Evolutionary conservation across 192 early-diverging fungal species (phyloP), one percentile per base, ranked within the genome.

Genomic region (Chytriomyces hyalinus): DNA sequence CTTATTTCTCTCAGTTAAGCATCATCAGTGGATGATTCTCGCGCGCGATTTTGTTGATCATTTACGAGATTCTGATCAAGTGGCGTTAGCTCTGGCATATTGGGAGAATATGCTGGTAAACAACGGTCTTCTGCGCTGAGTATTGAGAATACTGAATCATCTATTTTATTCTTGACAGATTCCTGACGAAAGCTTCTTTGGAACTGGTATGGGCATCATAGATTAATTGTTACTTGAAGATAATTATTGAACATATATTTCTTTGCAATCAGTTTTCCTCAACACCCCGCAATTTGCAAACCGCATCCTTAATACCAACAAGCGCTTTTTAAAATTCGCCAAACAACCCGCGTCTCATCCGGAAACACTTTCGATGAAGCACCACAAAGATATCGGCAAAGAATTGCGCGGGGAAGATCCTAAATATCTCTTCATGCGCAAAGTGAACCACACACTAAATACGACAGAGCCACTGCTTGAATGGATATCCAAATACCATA

Each of bases 401-500:
- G 64, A 76, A 15, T 9, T 49, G 15, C 15, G 24, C 17, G 73
- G 62, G 4, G 60, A 44, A 2, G 78, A 75, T 20, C 76, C 82
- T 9, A 49, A 62, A 44, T 83, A 82, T 73, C 80, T 84, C 49
- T 85, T 87, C 62, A 65, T 77, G 45, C 73, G 86, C 9, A 85
- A 87, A 66, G 51, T 87, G 49, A 78, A 85, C 65, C 7, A 47
- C 7, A n/a, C 53, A 57, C 20, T 57, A 57, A 65, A 70, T 2
- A 61, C 77, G 49, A 28, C 20, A 10, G 70, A 75, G 61, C 17
- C 15, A 6, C 43, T n/a, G 26, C 22, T 13, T 13, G 78, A 79
- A n/a, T 87, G 85, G 85, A 81, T 87, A 10, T 45, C 49, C 9
- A 49, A 61, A 24, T 75, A 87, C 47, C 82, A 82, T 49, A 60